Evolutionary conservation across 352 stramenopile species (phyloP).

Genomic region (Phytophthora nicotianae): DNA sequence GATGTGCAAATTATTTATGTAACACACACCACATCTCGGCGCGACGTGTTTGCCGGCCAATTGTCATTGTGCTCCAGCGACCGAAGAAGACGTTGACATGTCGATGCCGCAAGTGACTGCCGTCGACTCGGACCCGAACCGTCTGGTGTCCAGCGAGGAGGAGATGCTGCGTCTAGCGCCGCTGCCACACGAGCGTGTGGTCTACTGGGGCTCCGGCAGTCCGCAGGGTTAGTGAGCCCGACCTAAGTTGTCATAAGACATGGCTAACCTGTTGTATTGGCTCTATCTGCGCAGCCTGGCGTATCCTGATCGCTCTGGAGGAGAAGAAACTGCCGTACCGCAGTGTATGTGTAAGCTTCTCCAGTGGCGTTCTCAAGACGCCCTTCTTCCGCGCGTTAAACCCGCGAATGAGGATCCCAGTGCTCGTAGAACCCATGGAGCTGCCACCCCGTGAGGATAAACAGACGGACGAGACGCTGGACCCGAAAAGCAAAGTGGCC

Average conservation of each 20-base stretch:
- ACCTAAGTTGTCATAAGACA: neutral
- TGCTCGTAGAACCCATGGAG: conserved; percentile 74
- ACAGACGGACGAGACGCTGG: conserved; percentile 2
- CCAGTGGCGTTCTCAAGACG: conserved; percentile 82
- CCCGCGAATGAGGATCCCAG: conserved; percentile 80
- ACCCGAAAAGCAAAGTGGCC: conserved; percentile 31
- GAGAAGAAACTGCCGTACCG: conserved; percentile 81
- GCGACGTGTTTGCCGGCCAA: conserved; percentile 18
- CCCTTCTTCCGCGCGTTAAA: conserved; percentile 79
- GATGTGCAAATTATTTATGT: conserved; percentile 11
- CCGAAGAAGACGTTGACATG: conserved; percentile 9
- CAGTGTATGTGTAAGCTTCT: conserved; percentile 85
- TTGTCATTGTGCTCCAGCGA: conserved; percentile 21
- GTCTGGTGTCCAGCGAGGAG: conserved; percentile 52
- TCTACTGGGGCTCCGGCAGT: conserved; percentile 87
- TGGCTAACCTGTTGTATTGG: neutral
- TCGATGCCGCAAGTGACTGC: conserved; percentile 6
- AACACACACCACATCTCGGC: conserved; percentile 5
- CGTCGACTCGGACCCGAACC: conserved; percentile 19
- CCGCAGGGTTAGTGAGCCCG: conserved; percentile 58
- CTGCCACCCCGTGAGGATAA: neutral
- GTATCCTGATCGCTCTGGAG: conserved; percentile 81
- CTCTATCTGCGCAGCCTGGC: conserved; percentile 55
- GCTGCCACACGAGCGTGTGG: conserved; percentile 68
- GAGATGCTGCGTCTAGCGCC: conserved; percentile 64